Evolutionary conservation across 306 rosid genomes (phyloP).

Genomic region (Mimosa pudica): DNA sequence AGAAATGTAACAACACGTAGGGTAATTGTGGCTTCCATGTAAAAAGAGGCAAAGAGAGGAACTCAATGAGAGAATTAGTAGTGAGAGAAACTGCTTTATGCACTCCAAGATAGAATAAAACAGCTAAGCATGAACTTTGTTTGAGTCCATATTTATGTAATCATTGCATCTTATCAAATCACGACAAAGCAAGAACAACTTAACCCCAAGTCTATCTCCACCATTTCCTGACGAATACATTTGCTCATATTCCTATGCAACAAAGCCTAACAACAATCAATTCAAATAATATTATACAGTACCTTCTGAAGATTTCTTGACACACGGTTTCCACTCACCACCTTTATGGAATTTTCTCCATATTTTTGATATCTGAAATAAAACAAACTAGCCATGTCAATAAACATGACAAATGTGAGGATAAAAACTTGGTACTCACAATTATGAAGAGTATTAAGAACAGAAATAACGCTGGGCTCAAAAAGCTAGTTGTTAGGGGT

Average conservation of each 20-base stretch:
- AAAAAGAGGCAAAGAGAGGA: not conserved
- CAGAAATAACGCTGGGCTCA: not conserved
- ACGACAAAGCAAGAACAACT: not conserved
- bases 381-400: constrained; percentile 35
- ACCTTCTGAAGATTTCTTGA: constrained; percentile 65
- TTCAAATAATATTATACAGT: constrained; percentile 6
- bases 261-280: not conserved
- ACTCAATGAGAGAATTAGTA: not conserved
- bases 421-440: constrained; percentile 12
- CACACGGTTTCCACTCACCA: constrained; percentile 73
- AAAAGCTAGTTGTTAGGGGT: not conserved
- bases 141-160: not conserved
- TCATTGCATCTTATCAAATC: not conserved
- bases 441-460: constrained; percentile 7
- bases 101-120: not conserved
- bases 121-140: not conserved
- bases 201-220: not conserved
- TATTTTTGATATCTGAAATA: constrained; percentile 67
- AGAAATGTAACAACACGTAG: not conserved
- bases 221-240: not conserved
- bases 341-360: constrained; percentile 67
- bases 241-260: not conserved
- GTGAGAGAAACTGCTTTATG: not conserved
- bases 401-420: constrained; percentile 10
- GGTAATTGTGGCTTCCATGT: not conserved